Conservation (phyloP, 371 early-diverging fungal species). For the Coemansia sp. region DNA sequence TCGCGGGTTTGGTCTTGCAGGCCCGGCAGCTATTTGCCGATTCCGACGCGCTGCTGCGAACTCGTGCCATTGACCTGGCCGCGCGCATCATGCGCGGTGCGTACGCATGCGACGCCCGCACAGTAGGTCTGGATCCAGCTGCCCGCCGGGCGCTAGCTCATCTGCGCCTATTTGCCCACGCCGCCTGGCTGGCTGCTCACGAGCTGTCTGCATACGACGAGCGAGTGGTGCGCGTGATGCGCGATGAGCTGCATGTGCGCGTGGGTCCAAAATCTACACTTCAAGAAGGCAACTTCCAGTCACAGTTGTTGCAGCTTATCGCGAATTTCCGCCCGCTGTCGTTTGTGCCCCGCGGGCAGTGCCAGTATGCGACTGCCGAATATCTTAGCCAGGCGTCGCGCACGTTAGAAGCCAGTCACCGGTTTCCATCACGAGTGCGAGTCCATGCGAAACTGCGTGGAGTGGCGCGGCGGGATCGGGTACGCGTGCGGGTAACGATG, state of each 20-base stretch:
- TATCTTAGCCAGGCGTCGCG: neutral
- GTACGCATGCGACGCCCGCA: slow-evolving; percentile 29
- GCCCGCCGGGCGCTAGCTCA: slow-evolving; percentile 18
- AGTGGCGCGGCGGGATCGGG: slow-evolving; percentile 9
- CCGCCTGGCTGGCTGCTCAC: slow-evolving; percentile 29
- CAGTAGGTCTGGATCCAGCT: slow-evolving; percentile 23
- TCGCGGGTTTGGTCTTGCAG: neutral
- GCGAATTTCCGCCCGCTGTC: slow-evolving; percentile 20
- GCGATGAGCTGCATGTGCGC: slow-evolving; percentile 24
- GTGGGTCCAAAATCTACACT: too few relatives aligned
- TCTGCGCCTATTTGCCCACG: slow-evolving; percentile 38
- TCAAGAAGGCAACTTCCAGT: too few relatives aligned
- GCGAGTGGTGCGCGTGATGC: slow-evolving; percentile 15
- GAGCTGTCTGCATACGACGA: slow-evolving; percentile 8
- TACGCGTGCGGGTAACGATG: slow-evolving; percentile 18
- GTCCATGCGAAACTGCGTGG: slow-evolving; percentile 16
- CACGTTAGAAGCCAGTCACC: slow-evolving; percentile 33
- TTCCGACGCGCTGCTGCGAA: neutral
- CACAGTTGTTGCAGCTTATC: slow-evolving; percentile 2
- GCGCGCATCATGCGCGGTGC: slow-evolving; percentile 23
- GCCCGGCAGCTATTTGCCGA: neutral
- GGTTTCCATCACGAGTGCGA: slow-evolving; percentile 29
- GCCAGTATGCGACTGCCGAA: slow-evolving; percentile 25
- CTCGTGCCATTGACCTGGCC: slow-evolving; percentile 5
- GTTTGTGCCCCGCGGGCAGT: slow-evolving; percentile 23